Evolutionary conservation across 208 protist genomes (phyloP).

Genomic region (Crithidia expoeki): DNA sequence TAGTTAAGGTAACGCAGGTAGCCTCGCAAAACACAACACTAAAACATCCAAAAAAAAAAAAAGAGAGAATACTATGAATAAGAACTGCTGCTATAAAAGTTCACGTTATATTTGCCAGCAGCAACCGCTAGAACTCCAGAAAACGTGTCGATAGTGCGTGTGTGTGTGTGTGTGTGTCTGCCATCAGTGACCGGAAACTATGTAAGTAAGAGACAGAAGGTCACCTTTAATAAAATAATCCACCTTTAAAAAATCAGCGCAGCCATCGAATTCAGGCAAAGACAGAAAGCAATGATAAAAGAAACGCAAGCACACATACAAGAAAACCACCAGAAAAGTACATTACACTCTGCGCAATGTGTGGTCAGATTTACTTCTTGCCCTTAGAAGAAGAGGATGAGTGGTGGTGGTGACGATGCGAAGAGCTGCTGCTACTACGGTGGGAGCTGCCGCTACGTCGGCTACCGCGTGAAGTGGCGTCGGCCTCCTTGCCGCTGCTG

Average conservation of each 20-base stretch:
- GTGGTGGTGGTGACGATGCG: conserved; percentile 15
- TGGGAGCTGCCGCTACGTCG: conserved; percentile 12
- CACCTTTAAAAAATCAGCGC: too few species aligned
- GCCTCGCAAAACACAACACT: background rate
- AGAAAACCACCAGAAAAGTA: background rate
- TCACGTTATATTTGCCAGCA: background rate
- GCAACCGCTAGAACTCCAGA: too few species aligned
- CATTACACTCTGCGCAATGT: background rate
- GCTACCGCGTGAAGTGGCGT: conserved; percentile 7
- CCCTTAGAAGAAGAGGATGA: conserved; percentile 21
- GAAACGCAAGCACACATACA: background rate
- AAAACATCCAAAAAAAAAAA: background rate
- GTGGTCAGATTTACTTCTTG: conserved; percentile 15
- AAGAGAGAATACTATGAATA: background rate
- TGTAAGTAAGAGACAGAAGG: too few species aligned
- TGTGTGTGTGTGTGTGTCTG: too few species aligned
- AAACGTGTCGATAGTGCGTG: too few species aligned
- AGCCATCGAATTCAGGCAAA: too few species aligned
- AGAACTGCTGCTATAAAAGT: background rate
- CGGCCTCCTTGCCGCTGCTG: conserved; percentile 17
- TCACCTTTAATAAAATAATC: too few species aligned
- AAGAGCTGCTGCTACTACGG: conserved; percentile 7
- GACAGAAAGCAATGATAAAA: background rate
- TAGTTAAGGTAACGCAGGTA: background rate
- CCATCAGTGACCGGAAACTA: too few species aligned